Conservation (phyloP, 495 filamentous ascomycete genomes). For the Alectoria sarmentosa region DNA sequence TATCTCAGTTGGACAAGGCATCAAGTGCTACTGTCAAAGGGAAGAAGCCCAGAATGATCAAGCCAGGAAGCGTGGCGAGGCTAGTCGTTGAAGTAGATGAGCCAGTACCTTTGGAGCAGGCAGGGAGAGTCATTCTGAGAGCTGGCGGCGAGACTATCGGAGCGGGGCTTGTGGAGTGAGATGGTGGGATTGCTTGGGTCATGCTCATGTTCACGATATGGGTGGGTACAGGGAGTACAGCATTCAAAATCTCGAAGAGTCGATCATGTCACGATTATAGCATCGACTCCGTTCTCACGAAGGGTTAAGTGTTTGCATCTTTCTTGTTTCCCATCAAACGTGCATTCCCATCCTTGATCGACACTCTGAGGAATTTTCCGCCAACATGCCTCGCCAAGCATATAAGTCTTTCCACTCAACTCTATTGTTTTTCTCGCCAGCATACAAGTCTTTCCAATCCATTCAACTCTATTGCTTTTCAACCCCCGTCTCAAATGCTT, state of each 20-base stretch:
- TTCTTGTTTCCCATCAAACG: too few species aligned
- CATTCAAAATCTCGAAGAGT: background rate
- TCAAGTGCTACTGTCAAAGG: constrained; percentile 56
- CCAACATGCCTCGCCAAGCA: too few species aligned
- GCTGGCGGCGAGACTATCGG: constrained; percentile 75
- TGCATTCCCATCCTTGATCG: too few species aligned
- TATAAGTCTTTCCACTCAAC: too few species aligned
- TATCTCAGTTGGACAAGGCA: constrained; percentile 67
- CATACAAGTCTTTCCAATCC: too few species aligned
- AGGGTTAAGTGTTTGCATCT: background rate
- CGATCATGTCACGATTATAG: background rate
- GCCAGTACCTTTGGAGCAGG: constrained; percentile 70
- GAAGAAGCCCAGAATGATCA: constrained; percentile 77
- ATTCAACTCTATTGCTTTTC: too few species aligned
- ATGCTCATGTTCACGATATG: background rate
- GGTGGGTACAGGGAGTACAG: background rate
- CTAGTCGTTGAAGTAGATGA: constrained; percentile 66
- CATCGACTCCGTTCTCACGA: background rate
- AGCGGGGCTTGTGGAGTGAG: constrained; percentile 72
- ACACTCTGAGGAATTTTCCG: too few species aligned
- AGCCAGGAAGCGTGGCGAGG: constrained; percentile 60
- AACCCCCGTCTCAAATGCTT: too few species aligned
- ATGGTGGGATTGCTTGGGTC: background rate
- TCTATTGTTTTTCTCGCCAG: too few species aligned
- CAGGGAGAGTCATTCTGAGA: constrained; percentile 72